These are phyloP conservation scores for Boletellus emodensis DNA, from an alignment of 768 basidiomycete genomes.

Conservation along the genomic window DNA sequence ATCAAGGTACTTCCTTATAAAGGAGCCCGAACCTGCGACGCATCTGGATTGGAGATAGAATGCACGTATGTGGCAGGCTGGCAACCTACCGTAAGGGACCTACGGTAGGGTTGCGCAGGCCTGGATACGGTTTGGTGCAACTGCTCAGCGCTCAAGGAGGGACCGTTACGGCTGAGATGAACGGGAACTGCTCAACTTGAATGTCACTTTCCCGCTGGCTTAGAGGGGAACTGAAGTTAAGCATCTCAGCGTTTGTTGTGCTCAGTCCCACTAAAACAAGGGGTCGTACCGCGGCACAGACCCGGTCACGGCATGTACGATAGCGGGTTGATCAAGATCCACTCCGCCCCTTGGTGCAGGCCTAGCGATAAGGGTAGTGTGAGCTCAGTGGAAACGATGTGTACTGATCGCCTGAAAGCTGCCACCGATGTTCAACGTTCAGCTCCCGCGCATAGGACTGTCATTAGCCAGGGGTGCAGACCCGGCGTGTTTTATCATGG, in stretches of 20 bases:
- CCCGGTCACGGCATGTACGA: not conserved
- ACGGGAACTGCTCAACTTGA: not conserved
- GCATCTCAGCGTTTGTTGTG: not conserved
- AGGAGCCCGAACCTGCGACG: constrained; percentile 6
- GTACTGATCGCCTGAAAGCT: not conserved
- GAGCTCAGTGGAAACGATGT: constrained; percentile 11
- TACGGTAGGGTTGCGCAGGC: constrained; percentile 2
- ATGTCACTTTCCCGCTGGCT: not conserved
- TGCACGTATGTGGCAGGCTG: constrained; percentile 10
- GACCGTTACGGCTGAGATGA: not conserved
- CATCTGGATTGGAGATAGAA: constrained; percentile 19
- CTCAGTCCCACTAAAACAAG: not conserved
- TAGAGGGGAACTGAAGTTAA: not conserved
- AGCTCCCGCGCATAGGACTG: not conserved
- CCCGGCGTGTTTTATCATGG: constrained; percentile 1
- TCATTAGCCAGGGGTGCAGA: constrained; percentile 1
- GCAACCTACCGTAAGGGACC: constrained; percentile 23
- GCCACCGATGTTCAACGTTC: constrained; percentile 1
- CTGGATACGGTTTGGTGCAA: not conserved
- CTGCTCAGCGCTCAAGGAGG: not conserved
- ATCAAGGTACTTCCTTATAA: constrained; percentile 13
- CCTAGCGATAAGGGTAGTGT: constrained; percentile 14
- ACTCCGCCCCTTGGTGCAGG: not conserved
- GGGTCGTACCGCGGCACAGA: not conserved
- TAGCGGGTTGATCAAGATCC: constrained; percentile 15